Evolutionary conservation across 2,329 filamentous ascomycete species (phyloP).

Genomic region (Colletotrichum ledebouriae): DNA sequence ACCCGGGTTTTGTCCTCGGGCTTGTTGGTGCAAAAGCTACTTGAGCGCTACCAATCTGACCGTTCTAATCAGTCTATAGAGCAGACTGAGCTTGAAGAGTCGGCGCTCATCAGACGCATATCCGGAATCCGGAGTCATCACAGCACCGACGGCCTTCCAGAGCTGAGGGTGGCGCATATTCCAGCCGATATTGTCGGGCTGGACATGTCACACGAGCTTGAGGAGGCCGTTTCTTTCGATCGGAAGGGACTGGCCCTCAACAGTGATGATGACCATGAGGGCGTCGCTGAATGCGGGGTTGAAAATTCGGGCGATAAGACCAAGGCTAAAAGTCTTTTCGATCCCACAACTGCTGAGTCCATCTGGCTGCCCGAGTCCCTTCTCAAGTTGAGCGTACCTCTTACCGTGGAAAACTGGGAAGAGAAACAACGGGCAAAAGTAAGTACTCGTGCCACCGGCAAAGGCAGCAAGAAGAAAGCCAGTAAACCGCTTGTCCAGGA

Average conservation of each 20-base stretch:
- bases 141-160: constrained; percentile 80
- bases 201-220: constrained; percentile 79
- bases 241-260: constrained; percentile 71
- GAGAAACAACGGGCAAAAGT: constrained; percentile 49
- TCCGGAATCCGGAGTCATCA: constrained; percentile 77
- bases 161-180: constrained; percentile 83
- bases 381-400: constrained; percentile 44
- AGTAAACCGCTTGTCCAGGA: constrained; percentile 45
- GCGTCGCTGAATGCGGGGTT: constrained; percentile 51
- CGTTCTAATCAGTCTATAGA: constrained; percentile 42
- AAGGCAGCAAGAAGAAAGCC: constrained; percentile 40
- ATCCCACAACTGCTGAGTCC: constrained; percentile 73
- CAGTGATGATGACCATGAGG: constrained; percentile 74
- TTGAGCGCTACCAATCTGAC: constrained; percentile 52
- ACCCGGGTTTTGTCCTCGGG: constrained; percentile 84
- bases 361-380: constrained; percentile 55
- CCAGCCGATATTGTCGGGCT: constrained; percentile 84
- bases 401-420: constrained; percentile 44
- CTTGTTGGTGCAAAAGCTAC: constrained; percentile 74
- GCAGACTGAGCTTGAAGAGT: constrained; percentile 58
- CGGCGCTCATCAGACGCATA: constrained; percentile 73
- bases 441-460: constrained; percentile 45
- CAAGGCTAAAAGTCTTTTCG: constrained; percentile 62
- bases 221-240: constrained; percentile 66
- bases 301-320: constrained; percentile 28